phyloP scores from a whole-genome alignment of 345 rosid species.

The Gossypium stocksii region DNA sequence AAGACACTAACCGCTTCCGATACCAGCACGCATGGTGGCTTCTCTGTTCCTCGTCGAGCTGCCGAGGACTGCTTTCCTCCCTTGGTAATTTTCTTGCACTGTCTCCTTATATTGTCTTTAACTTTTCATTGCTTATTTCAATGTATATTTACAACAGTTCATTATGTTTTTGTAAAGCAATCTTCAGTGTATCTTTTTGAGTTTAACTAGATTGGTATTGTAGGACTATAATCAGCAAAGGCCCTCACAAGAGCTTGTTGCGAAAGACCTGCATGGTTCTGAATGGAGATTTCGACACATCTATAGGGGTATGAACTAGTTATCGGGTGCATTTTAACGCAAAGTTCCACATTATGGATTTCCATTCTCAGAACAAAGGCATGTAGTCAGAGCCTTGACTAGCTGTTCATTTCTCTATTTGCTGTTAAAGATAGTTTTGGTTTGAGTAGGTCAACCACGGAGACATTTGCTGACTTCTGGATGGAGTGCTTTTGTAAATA shows the following conservation, averaged over 20 bases:
- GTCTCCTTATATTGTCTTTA: background rate
- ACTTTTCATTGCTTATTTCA: background rate
- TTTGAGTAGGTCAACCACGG: slow-evolving; percentile 81
- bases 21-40: slow-evolving; percentile 99
- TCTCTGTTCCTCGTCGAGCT: slow-evolving; percentile 97
- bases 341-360: background rate
- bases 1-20: slow-evolving; percentile 99
- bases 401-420: background rate
- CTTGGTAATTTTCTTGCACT: slow-evolving; percentile 49
- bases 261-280: slow-evolving; percentile 88
- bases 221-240: slow-evolving; percentile 91
- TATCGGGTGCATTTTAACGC: background rate
- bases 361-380: background rate
- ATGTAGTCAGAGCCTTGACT: background rate
- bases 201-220: slow-evolving; percentile 16
- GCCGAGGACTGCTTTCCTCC: slow-evolving; percentile 99
- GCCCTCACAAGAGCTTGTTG: slow-evolving; percentile 97
- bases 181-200: background rate
- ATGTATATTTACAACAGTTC: background rate
- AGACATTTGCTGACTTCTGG: slow-evolving; percentile 99
- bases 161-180: background rate
- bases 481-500: slow-evolving; percentile 98
- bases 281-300: slow-evolving; percentile 97
- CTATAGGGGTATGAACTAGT: slow-evolving; percentile 58
- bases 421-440: slow-evolving; percentile 4